phyloP scores from a whole-genome alignment of 441 rosid genomes.

The Manihot esculenta region DNA sequence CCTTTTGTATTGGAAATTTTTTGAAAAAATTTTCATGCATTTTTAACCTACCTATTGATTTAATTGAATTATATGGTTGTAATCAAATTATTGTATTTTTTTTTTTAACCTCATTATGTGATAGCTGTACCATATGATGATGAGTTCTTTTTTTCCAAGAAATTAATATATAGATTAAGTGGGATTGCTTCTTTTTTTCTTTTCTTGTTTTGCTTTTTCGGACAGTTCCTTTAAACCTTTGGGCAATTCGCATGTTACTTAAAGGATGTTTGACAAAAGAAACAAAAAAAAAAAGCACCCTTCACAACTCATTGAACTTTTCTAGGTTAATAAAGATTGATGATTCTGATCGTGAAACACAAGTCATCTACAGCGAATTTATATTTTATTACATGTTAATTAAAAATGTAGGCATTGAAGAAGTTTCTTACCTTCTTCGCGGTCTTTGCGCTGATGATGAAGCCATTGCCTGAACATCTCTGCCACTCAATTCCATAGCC shows the following conservation, averaged over 20 bases:
- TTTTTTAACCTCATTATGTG: no score
- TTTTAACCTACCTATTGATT: no score
- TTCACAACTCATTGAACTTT: background rate
- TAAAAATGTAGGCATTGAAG: background rate
- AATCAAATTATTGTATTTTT: no score
- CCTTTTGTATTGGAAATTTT: no score
- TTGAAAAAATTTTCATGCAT: no score
- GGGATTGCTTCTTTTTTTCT: background rate
- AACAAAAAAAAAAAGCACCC: background rate
- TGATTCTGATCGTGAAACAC: constrained; percentile 1
- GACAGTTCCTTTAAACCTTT: background rate
- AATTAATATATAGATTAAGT: background rate
- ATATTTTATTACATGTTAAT: background rate
- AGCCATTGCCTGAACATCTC: constrained; percentile 26
- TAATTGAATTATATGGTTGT: no score
- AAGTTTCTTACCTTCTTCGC: constrained; percentile 41
- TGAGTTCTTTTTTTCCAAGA: background rate
- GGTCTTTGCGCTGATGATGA: constrained; percentile 37
- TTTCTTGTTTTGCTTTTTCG: background rate
- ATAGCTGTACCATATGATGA: no score
- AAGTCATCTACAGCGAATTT: background rate
- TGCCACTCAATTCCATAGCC: constrained; percentile 12
- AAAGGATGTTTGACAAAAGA: background rate
- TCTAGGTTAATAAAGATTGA: background rate
- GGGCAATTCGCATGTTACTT: background rate